phyloP scores from a whole-genome alignment of 2,329 filamentous ascomycete species.

The Monosporascus sp. region DNA sequence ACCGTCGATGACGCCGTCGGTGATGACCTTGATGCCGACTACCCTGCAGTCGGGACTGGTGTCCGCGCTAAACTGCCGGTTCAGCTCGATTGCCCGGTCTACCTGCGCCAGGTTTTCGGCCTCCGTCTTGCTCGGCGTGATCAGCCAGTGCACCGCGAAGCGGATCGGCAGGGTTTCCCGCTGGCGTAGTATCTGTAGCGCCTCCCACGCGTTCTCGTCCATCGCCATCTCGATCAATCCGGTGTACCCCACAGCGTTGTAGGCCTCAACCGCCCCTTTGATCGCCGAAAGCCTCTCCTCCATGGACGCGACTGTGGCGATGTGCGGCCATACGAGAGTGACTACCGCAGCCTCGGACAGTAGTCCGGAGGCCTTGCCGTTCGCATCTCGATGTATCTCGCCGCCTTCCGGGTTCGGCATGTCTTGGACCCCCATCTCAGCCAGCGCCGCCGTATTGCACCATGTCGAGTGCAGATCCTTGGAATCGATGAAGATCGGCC shows the following conservation, averaged over 20 bases:
- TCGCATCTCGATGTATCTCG: slow-evolving; percentile 41
- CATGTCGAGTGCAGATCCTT: slow-evolving; percentile 53
- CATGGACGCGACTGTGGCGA: slow-evolving; percentile 41
- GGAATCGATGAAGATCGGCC: slow-evolving; percentile 50
- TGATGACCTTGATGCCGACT: slow-evolving; percentile 59
- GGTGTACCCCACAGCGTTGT: slow-evolving; percentile 46
- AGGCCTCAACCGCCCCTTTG: slow-evolving; percentile 39
- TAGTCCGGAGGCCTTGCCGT: slow-evolving; percentile 43
- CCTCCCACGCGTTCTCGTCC: slow-evolving; percentile 50
- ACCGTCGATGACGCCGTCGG: slow-evolving; percentile 59
- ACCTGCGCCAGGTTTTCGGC: slow-evolving; percentile 43
- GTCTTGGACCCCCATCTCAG: slow-evolving; percentile 41
- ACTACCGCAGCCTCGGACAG: slow-evolving; percentile 49
- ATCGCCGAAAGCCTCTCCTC: slow-evolving; percentile 43
- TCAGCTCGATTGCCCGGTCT: slow-evolving; percentile 43
- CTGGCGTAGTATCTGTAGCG: slow-evolving; percentile 35
- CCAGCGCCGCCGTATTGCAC: slow-evolving; percentile 47
- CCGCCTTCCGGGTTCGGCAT: slow-evolving; percentile 46
- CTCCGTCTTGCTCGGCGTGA: slow-evolving; percentile 39
- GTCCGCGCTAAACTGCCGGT: slow-evolving; percentile 34
- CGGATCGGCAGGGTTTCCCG: slow-evolving; percentile 36
- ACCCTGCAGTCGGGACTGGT: slow-evolving; percentile 42
- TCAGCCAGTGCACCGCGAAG: slow-evolving; percentile 52
- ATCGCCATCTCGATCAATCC: slow-evolving; percentile 55
- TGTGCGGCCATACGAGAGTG: slow-evolving; percentile 48